Evolutionary conservation across 2,329 filamentous ascomycete species (phyloP).

Genomic region (Ophiostoma sp.): DNA sequence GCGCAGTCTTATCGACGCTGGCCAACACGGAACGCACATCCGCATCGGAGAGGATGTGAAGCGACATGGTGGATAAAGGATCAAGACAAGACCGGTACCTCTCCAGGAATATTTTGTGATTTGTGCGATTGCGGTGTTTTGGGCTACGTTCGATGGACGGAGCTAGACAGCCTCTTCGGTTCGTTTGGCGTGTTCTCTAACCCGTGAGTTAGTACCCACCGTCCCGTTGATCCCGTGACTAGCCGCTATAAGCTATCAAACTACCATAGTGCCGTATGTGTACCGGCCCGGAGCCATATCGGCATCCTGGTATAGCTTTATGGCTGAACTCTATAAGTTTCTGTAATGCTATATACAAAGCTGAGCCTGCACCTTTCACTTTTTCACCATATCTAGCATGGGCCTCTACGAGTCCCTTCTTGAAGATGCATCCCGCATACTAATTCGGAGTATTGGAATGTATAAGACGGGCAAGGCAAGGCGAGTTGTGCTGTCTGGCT

Average conservation of each 20-base stretch:
- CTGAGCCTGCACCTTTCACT: neutral
- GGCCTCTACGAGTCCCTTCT: neutral
- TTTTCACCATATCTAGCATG: neutral
- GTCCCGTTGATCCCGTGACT: neutral
- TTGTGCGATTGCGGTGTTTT: neutral
- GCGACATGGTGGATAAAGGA: neutral
- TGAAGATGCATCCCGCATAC: neutral
- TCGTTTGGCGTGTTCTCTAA: neutral
- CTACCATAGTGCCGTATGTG: neutral
- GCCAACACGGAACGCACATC: constrained; percentile 52
- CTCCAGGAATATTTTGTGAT: too few relatives aligned
- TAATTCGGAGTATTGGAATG: neutral
- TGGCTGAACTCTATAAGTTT: neutral
- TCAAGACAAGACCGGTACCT: neutral
- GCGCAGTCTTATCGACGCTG: constrained; percentile 51
- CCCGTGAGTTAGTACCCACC: neutral
- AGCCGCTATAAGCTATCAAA: neutral
- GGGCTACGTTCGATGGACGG: neutral
- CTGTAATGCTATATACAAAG: neutral
- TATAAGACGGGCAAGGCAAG: neutral
- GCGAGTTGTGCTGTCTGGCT: constrained; percentile 6
- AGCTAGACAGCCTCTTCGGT: neutral
- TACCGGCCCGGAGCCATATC: neutral
- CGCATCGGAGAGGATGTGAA: constrained; percentile 46
- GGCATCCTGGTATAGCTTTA: neutral